Conservation (phyloP, 2,329 filamentous ascomycete species). For the Scytalidium sp. region DNA sequence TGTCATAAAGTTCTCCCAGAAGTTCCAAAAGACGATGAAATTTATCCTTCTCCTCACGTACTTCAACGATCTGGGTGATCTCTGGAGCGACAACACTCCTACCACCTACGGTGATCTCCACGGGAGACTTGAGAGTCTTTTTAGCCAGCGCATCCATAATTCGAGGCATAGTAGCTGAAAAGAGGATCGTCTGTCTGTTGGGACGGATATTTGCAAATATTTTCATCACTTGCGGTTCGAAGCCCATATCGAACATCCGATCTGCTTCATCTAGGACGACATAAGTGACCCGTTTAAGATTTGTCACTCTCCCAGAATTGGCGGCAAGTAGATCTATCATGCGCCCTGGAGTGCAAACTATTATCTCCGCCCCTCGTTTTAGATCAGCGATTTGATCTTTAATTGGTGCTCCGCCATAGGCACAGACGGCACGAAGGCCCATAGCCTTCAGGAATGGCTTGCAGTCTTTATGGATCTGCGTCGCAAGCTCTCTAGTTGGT, state of each 20-base stretch:
- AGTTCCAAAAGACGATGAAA: constrained; percentile 82
- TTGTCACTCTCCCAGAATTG: constrained; percentile 92
- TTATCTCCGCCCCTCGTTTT: constrained; percentile 91
- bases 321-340: constrained; percentile 94
- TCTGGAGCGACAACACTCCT: constrained; percentile 82
- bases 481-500: constrained; percentile 88
- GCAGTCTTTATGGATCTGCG: constrained; percentile 91
- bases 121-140: constrained; percentile 79
- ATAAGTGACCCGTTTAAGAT: constrained; percentile 84
- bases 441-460: constrained; percentile 90
- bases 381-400: constrained; percentile 97
- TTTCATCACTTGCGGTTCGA: constrained; percentile 97
- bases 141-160: constrained; percentile 89
- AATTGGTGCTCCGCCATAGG: constrained; percentile 92
- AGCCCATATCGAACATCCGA: constrained; percentile 99
- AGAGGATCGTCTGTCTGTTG: constrained; percentile 89
- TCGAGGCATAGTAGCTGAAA: constrained; percentile 93
- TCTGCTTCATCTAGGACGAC: constrained; percentile 96
- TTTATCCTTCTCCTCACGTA: constrained; percentile 78
- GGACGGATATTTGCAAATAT: constrained; percentile 90
- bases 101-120: constrained; percentile 91
- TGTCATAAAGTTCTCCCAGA: constrained; percentile 79
- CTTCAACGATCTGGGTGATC: constrained; percentile 91
- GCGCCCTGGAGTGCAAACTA: constrained; percentile 91
- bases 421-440: constrained; percentile 81